A percentile compares a stretch with the other conserved stretches of the same genome.
phyloP scores from a whole-genome alignment of 768 basidiomycete genomes.

The Scleroderma citrinum region DNA sequence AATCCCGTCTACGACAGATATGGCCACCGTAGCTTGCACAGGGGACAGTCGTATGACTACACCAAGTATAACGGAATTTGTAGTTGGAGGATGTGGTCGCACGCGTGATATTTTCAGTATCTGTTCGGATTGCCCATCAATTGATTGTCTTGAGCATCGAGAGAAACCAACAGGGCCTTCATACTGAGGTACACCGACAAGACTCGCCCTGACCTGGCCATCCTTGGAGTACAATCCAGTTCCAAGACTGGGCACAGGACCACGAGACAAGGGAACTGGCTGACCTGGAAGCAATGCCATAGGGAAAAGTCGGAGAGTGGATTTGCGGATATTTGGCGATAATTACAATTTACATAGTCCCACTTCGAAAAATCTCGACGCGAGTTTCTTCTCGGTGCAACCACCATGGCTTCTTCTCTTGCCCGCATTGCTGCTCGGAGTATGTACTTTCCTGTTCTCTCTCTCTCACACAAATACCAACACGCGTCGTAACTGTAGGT shows the following conservation, averaged over 20 bases:
- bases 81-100: constrained; percentile 67
- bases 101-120: constrained; percentile 56
- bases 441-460: constrained; percentile 29
- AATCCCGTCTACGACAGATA: constrained; percentile 81
- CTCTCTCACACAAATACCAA: constrained; percentile 1
- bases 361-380: constrained; percentile 24
- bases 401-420: constrained; percentile 54
- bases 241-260: constrained; percentile 54
- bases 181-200: constrained; percentile 57
- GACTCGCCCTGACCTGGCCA: constrained; percentile 59
- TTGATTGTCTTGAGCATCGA: constrained; percentile 15
- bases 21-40: constrained; percentile 74
- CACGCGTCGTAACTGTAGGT: constrained; percentile 29
- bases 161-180: constrained; percentile 61
- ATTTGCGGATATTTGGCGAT: constrained; percentile 22
- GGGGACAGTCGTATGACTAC: constrained; percentile 80
- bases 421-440: constrained; percentile 64
- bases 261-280: constrained; percentile 53
- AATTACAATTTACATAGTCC: constrained; percentile 20
- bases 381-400: constrained; percentile 18
- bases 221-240: constrained; percentile 62
- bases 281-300: constrained; percentile 68
- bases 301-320: constrained; percentile 14
- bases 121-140: constrained; percentile 35
- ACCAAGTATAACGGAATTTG: constrained; percentile 76